Base-by-base conservation (phyloP, 768 basidiomycete species). In the Amanita thiersii region DNA sequence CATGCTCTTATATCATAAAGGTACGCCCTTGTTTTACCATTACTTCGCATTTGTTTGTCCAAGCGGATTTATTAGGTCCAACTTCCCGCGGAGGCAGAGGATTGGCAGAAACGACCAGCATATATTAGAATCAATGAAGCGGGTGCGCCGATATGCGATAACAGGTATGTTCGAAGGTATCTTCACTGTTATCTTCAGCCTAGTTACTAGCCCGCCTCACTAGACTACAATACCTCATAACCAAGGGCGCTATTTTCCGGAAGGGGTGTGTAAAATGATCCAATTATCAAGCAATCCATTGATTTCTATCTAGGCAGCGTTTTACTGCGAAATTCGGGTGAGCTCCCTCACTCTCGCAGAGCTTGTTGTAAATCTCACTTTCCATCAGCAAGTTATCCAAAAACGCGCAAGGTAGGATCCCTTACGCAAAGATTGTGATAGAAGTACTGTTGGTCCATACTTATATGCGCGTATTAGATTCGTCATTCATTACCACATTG, bases 1-100 rank as follows among this genome's bases (percentile, higher is more conserved):
- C 89, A 10, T 72, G 81, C 39, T 81, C 86, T 18, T 93, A 92
- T 56, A 74, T 90, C 47, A 87, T 91, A 82, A 86, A 86, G 69
- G 85, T 80, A 51, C 44, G 67, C 51, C 30, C 25, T 5, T 19
- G 15, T 5, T 15, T 34, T 34, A 17, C 28, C n/a, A 18, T 9
- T 39, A 14, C 24, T 33, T 29, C 32, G 44, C 28, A 8, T 7
- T 24, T 23, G 25, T 24, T 33, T 15, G 15, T 29, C 45, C 50
- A 38, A 46, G n/a, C n/a, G n/a, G n/a, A n/a, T n/a, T n/a, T 31
- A 18, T 39, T 44, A 87, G 83, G 88, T 90, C 47, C 91, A 91
- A 59, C 70, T 93, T 20, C 89, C 88, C 30, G 88, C 88, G 24
- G 90, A 91, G 37, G 72, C 70, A 46, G 86, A 91, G 53, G 89